Conservation (phyloP, 2,329 filamentous ascomycete species). For the Bimuria novae-zelandiae region DNA sequence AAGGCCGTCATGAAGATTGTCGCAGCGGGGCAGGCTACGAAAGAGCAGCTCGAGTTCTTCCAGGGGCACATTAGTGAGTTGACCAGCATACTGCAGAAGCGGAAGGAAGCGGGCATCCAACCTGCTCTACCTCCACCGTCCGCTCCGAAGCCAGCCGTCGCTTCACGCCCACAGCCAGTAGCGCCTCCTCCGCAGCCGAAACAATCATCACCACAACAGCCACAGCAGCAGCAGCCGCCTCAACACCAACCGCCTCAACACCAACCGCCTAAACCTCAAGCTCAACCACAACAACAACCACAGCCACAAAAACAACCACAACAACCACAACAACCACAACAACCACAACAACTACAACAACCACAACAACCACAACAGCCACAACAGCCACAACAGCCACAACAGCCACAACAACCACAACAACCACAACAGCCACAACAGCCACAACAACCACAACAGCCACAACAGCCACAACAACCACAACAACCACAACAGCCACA, state of each 20-base stretch:
- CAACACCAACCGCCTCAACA: not conserved
- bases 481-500: conserved; percentile 4
- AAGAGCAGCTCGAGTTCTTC: conserved; percentile 74
- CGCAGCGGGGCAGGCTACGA: conserved; percentile 72
- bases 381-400: conserved; percentile 10
- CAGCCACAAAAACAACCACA: conserved; percentile 7
- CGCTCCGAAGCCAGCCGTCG: conserved; percentile 19
- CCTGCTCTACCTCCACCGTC: conserved; percentile 15
- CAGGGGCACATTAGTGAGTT: conserved; percentile 82
- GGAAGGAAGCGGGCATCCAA: conserved; percentile 44
- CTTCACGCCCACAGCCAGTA: conserved; percentile 21
- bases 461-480: conserved; percentile 17
- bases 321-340: conserved; percentile 7
- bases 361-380: conserved; percentile 7
- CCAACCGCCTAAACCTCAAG: conserved; percentile 13
- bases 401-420: conserved; percentile 6
- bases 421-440: conserved; percentile 7
- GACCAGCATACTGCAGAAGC: conserved; percentile 56
- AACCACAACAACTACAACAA: not conserved
- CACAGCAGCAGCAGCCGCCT: conserved; percentile 4
- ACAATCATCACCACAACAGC: conserved; percentile 2
- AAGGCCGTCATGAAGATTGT: conserved; percentile 84
- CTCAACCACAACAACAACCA: conserved; percentile 5
- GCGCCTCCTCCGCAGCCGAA: conserved; percentile 18
- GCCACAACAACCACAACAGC: conserved; percentile 6